Conservation (phyloP, 2,329 filamentous ascomycete genomes). For the Aspergillus ibericus region DNA sequence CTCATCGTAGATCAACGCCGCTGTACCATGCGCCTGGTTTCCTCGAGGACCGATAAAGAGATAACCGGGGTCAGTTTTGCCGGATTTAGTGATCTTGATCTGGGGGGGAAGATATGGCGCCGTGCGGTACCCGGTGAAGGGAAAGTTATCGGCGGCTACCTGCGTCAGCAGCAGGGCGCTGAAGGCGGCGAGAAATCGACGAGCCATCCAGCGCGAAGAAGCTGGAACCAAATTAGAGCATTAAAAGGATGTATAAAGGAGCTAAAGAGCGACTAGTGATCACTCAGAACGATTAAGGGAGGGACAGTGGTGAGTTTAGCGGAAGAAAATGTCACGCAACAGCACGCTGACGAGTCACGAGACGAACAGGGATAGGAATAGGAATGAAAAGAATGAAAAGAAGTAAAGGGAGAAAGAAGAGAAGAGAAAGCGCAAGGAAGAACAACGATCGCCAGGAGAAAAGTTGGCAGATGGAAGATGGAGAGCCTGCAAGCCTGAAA, state of each 20-base stretch:
- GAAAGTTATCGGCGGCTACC: slow-evolving; percentile 21
- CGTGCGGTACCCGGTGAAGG: slow-evolving; percentile 18
- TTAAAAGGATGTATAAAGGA: neutral
- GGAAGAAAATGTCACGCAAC: neutral
- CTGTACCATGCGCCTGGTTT: slow-evolving; percentile 25
- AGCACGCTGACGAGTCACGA: neutral
- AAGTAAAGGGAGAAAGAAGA: neutral
- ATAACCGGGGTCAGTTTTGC: slow-evolving; percentile 33
- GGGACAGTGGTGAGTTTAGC: neutral
- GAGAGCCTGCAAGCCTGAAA: neutral
- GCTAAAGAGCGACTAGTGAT: neutral
- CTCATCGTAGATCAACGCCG: slow-evolving; percentile 39
- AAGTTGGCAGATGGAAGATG: neutral
- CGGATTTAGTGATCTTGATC: slow-evolving; percentile 33
- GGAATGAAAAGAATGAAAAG: no score
- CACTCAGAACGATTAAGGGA: neutral
- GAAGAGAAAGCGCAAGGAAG: neutral
- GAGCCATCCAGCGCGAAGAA: slow-evolving; percentile 9
- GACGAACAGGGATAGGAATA: neutral
- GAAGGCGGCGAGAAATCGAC: slow-evolving; percentile 12
- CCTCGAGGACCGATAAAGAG: slow-evolving; percentile 37
- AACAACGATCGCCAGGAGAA: neutral
- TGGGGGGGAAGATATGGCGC: slow-evolving; percentile 26
- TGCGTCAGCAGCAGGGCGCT: slow-evolving; percentile 19
- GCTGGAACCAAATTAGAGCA: neutral